These are phyloP conservation scores for Cyclostephanos tholiformis DNA, from an alignment of 108 stramenopile species.

Conservation along the genomic window DNA sequence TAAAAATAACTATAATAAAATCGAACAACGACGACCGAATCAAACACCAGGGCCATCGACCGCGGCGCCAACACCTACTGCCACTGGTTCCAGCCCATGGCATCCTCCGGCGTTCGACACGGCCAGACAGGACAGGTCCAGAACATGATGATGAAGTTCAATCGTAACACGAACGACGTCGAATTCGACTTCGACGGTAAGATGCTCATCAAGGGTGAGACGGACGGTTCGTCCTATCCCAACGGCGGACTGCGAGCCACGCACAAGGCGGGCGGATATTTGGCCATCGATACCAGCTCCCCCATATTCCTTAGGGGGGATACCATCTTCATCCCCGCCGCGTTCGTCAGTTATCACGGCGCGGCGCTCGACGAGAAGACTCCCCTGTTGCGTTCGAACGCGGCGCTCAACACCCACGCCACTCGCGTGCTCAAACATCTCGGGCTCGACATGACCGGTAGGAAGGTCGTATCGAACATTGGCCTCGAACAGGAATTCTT, in stretches of 20 bases:
- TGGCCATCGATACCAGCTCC: slow-evolving; percentile 87
- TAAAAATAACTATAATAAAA: no score
- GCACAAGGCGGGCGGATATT: slow-evolving; percentile 91
- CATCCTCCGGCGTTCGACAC: slow-evolving; percentile 87
- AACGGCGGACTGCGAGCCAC: slow-evolving; percentile 96
- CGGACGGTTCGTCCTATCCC: slow-evolving; percentile 95
- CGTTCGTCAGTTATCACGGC: slow-evolving; percentile 92
- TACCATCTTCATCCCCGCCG: slow-evolving; percentile 92
- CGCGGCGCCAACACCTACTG: slow-evolving; percentile 93
- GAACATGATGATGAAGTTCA: slow-evolving; percentile 94
- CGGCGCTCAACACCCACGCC: slow-evolving; percentile 86
- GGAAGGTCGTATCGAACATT: slow-evolving; percentile 84
- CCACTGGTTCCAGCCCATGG: slow-evolving; percentile 97
- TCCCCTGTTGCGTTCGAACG: slow-evolving; percentile 88
- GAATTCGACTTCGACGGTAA: slow-evolving; percentile 94
- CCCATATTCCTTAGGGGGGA: slow-evolving; percentile 93
- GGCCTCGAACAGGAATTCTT: slow-evolving; percentile 98
- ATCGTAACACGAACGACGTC: slow-evolving; percentile 69
- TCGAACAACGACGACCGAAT: no score
- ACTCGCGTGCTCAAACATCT: slow-evolving; percentile 75
- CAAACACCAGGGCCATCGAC: slow-evolving; percentile 84
- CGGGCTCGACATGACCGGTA: slow-evolving; percentile 70
- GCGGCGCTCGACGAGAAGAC: slow-evolving; percentile 97
- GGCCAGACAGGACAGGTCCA: slow-evolving; percentile 93
- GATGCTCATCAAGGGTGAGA: slow-evolving; percentile 90